Percentiles rank a stretch among this genome's conserved stretches.
Evolutionary conservation across 2,329 filamentous ascomycete genomes (phyloP).

Genomic region (Gnomoniopsis sp.): DNA sequence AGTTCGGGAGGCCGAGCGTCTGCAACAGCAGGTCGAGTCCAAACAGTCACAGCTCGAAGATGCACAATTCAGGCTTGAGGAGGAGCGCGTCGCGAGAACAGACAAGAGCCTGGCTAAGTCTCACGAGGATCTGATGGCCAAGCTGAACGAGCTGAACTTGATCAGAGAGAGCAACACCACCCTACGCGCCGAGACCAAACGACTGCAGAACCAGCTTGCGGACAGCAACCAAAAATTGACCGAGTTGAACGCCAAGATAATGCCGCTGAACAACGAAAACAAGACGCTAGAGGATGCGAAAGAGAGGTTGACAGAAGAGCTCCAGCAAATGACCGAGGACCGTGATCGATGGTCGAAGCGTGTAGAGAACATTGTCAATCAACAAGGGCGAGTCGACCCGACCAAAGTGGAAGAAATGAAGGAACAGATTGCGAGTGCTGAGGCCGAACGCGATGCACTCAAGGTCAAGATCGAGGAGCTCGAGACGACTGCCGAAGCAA

Average conservation of each 20-base stretch:
- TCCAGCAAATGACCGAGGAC: conserved; percentile 85
- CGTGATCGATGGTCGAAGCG: conserved; percentile 94
- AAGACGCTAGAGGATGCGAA: conserved; percentile 79
- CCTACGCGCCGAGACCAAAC: conserved; percentile 79
- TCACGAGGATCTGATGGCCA: conserved; percentile 89
- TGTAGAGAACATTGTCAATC: conserved; percentile 90
- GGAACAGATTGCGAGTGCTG: conserved; percentile 64
- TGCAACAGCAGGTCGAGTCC: conserved; percentile 88
- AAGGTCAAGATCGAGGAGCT: conserved; percentile 51
- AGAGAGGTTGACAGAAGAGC: conserved; percentile 79
- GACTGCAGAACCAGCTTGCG: conserved; percentile 70
- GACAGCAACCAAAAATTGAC: conserved; percentile 74
- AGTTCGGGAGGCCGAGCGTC: conserved; percentile 78
- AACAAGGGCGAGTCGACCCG: conserved; percentile 93
- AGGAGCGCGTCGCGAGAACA: conserved; percentile 75
- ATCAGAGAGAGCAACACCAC: conserved; percentile 94
- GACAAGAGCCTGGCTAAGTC: conserved; percentile 71
- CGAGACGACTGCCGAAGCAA: conserved; percentile 49
- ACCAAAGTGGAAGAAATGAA: conserved; percentile 89
- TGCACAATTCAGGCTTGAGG: conserved; percentile 80
- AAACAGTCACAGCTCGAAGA: conserved; percentile 86
- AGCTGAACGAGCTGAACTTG: conserved; percentile 90
- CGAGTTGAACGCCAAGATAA: conserved; percentile 69
- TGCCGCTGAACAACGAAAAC: conserved; percentile 78
- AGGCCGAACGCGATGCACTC: conserved; percentile 62